A percentile compares a stretch with the other conserved stretches of the same genome.
These are phyloP conservation scores for Magnaporthiopsis rhizophila DNA, from an alignment of 2,329 filamentous ascomycete genomes.

Conservation along the genomic window DNA sequence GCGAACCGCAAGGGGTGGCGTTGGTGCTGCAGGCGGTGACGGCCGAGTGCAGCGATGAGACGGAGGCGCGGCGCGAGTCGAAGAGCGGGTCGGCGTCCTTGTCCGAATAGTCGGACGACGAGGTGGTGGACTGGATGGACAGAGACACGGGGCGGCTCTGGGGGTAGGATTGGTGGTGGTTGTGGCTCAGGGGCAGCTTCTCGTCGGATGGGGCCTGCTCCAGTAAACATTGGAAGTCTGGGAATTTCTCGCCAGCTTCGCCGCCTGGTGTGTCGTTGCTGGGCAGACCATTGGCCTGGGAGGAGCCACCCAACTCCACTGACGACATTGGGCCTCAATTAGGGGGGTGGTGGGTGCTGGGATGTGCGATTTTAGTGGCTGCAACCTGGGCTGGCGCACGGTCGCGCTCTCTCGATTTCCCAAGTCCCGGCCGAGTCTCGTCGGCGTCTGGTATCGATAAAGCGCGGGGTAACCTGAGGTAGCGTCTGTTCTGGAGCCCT, in stretches of 20 bases:
- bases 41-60: constrained; percentile 15
- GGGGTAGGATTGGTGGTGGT: constrained; percentile 11
- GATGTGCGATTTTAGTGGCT: constrained; percentile 4
- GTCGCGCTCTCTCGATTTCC: background rate
- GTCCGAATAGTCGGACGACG: constrained; percentile 19
- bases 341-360: background rate
- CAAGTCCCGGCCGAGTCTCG: background rate
- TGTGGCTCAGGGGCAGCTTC: constrained; percentile 9
- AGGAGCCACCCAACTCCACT: constrained; percentile 3
- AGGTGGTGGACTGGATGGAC: constrained; percentile 20
- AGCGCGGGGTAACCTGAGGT: background rate
- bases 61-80: constrained; percentile 21
- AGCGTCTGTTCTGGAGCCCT: background rate
- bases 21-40: constrained; percentile 7
- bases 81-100: constrained; percentile 17
- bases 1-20: constrained; percentile 9
- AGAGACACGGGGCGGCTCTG: constrained; percentile 16
- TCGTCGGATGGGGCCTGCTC: constrained; percentile 1
- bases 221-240: constrained; percentile 35
- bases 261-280: constrained; percentile 25
- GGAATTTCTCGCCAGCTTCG: constrained; percentile 23
- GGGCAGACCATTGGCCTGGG: constrained; percentile 17
- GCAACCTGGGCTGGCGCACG: background rate
- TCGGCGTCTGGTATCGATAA: background rate
- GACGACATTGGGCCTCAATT: constrained; percentile 2